Evolutionary conservation across 805 yeast species (phyloP), one percentile per base, ranked within the genome.

Genomic region (Jamesozyma rosinii): DNA sequence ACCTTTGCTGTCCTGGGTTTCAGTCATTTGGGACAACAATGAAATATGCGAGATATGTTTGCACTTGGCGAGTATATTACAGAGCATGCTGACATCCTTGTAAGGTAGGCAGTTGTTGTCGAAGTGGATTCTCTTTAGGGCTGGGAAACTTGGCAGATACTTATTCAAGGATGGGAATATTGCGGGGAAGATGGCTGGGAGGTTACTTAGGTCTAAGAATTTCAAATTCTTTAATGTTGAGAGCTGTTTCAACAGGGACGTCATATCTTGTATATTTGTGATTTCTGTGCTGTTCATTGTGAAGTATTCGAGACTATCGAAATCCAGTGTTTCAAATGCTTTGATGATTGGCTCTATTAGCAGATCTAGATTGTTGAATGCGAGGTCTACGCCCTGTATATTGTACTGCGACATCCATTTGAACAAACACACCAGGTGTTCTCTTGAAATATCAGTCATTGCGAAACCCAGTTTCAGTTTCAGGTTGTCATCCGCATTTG

Each of bases 201-300:
- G 76, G 48, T 78, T 76, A 41, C 92, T 81, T 42, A 89, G 58
- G 59, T 89, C 97, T 46, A 89, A 66, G 54, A 81, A 85, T 50
- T 76, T 74, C 49, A 89, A 68, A 37, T 71, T 66, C 18, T 82
- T 81, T 26, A 80, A 59, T 44, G 66, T 71, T 21, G 83, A 67
- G 20, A 79, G 54, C 11, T 73, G 51, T 44, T 73, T 67, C 44
- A 80, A 71, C 46, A 81, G 53, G 42, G 63, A 44, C 34, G 75
- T 69, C 42, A 72, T 67, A 46, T 74, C 79, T 24, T 75, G 71
- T 36, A 70, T 71, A 51, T 76, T 75, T 11, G 70, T 53, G 17
- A 82, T 63, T 49, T 75, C 74, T 9, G 90, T 78, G 22, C 82
- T 70, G 57, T 81, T 81, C 45, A 85, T 60, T 39, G 94, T 81